Evolutionary conservation across 345 rosid genomes (phyloP).

Genomic region (Dipteronia sinensis): DNA sequence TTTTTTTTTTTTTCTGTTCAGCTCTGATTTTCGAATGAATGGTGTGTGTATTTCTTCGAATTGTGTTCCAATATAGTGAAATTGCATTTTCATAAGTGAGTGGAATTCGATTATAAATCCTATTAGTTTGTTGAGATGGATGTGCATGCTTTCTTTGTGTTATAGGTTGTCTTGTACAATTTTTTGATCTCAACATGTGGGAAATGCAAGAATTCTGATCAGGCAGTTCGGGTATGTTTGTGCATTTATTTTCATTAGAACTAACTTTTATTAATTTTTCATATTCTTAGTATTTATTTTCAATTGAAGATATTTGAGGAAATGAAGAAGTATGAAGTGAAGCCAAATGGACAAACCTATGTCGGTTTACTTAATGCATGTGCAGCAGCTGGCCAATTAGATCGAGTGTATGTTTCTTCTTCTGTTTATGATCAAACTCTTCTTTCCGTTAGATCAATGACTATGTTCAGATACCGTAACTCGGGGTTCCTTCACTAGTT

Average conservation of each 20-base stretch:
- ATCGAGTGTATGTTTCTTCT: constrained; percentile 75
- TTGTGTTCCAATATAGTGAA: no score
- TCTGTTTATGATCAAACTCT: constrained; percentile 17
- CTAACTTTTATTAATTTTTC: neutral
- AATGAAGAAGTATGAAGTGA: constrained; percentile 87
- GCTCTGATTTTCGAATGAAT: neutral
- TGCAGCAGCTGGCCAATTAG: constrained; percentile 83
- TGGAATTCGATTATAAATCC: neutral
- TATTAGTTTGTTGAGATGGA: constrained; percentile 4
- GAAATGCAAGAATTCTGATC: constrained; percentile 78
- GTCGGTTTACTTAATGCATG: constrained; percentile 84
- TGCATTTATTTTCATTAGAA: constrained; percentile 5
- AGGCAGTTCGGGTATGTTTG: constrained; percentile 59
- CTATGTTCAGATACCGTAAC: neutral
- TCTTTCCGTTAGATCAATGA: constrained; percentile 9
- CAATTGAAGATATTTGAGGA: constrained; percentile 72
- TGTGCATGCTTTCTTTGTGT: neutral
- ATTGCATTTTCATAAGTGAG: no score
- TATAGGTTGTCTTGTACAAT: constrained; percentile 80
- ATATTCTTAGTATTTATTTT: neutral
- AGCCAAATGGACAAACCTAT: constrained; percentile 92
- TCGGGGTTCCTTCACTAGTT: neutral
- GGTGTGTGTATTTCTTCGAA: no score
- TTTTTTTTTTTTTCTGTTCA: neutral
- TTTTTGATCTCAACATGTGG: constrained; percentile 87